Evolutionary conservation across 495 filamentous ascomycete species (phyloP), one percentile per base, ranked within the genome.

Genomic region (Penicillium egyptiacum): DNA sequence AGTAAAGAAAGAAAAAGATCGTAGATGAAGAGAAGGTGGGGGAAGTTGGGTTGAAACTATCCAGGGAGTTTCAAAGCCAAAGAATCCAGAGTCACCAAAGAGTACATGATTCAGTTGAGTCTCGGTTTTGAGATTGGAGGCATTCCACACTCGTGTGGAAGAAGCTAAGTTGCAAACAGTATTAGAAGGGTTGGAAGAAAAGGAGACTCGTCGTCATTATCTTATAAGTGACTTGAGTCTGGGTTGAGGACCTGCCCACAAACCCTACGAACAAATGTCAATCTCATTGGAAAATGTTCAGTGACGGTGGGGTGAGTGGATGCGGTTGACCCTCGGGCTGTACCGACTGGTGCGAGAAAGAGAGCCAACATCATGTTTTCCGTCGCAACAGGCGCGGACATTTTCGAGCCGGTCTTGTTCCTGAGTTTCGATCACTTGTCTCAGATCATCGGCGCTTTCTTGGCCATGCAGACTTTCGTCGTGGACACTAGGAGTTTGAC

Each of bases 311-410:
- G 76, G 73, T n/a, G 69, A 71, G 56, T 74, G 71, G 31, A 61
- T 71, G 23, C 75, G 75, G 53, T 77, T 72, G 28, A 69, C 65
- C 26, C 68, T 64, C 5, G 76, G 75, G 61, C 76, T 79, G 42
- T 71, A 78, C 20, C 71, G 70, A 49, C 76, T 78, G 17, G 65
- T 76, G 47, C 79, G 70, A 11, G 75, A 71, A 14, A 82, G 71
- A 28, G 79, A 79, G 47, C 79, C 69, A 41, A 82, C 79, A 56
- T 80, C 76, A 53, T 80, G 77, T 30, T 90, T 92, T 60, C 91
- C 94, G 83, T 97, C 94, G 72, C 94, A 98, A 75, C 94, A 98
- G 51, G 92, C 92, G 68, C 94, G 81, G 47, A 98, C 94, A 67
- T 98, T 96, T 75, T 96, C 95, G 61, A 98, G 79, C 55, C 86